Conservation (phyloP, 805 yeast species). For the Saturnispora zaruensis region DNA sequence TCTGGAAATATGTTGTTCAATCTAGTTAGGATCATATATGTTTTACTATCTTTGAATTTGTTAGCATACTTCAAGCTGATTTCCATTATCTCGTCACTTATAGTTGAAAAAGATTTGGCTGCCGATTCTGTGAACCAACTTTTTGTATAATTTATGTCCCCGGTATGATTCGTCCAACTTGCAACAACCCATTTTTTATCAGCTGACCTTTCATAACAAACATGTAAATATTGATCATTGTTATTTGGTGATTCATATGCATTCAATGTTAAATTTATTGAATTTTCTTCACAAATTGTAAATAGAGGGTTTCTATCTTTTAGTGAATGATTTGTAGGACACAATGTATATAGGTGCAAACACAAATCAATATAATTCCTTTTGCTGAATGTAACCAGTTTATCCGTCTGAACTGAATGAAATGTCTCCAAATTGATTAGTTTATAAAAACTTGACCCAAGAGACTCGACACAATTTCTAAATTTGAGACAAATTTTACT, state of each 20-base stretch:
- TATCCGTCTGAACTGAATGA: constrained; percentile 29
- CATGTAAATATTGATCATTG: constrained; percentile 75
- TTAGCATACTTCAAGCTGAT: constrained; percentile 40
- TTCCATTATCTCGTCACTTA: constrained; percentile 61
- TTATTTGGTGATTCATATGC: constrained; percentile 33
- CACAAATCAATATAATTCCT: constrained; percentile 37
- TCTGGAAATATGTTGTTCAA: constrained; percentile 69
- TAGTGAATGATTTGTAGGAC: constrained; percentile 32
- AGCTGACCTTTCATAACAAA: constrained; percentile 74
- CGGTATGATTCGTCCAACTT: constrained; percentile 80
- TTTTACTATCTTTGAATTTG: constrained; percentile 39
- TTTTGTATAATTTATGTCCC: constrained; percentile 50
- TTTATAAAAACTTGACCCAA: constrained; percentile 27
- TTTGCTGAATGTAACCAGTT: constrained; percentile 25
- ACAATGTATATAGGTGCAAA: constrained; percentile 47
- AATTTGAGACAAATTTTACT: constrained; percentile 19
- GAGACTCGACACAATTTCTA: constrained; percentile 31
- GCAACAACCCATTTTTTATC: constrained; percentile 82
- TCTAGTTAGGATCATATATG: constrained; percentile 59
- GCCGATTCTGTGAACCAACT: constrained; percentile 45
- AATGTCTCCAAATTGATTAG: constrained; percentile 34
- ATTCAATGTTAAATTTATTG: constrained; percentile 33
- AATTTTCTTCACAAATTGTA: constrained; percentile 33
- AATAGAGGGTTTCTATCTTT: constrained; percentile 30
- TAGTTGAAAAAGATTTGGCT: constrained; percentile 38